A percentile compares a stretch with the other conserved stretches of the same genome.
Conservation (phyloP, 2,329 filamentous ascomycete genomes). For the Sclerotinia sclerotiorum region DNA sequence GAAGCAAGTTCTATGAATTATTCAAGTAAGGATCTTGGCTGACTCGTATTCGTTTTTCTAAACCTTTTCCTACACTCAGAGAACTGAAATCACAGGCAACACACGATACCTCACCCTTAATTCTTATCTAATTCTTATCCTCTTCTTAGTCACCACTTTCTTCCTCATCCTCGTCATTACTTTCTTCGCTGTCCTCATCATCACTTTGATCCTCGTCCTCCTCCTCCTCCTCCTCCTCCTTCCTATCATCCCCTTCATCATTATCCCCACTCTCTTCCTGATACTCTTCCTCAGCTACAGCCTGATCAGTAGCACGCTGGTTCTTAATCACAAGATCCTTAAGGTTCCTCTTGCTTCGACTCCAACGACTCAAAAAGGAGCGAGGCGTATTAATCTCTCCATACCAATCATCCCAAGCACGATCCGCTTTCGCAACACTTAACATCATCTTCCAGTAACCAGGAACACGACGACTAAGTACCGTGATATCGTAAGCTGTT, state of each 20-base stretch:
- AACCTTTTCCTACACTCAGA: background rate
- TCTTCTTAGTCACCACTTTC: background rate
- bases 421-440: background rate
- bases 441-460: constrained; percentile 1
- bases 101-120: background rate
- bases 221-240: background rate
- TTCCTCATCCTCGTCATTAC: background rate
- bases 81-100: background rate
- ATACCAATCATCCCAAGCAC: background rate
- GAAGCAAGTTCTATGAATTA: no score
- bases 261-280: background rate
- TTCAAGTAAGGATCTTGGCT: background rate
- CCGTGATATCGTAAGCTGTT: background rate
- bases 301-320: background rate
- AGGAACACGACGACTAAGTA: background rate
- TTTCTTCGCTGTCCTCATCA: background rate
- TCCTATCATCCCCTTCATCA: background rate
- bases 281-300: background rate
- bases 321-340: background rate
- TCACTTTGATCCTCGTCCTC: background rate
- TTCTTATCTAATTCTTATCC: background rate
- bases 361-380: background rate
- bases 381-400: background rate
- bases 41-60: background rate
- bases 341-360: background rate